phyloP scores from a whole-genome alignment of 345 rosid genomes.

The Raphanus sativus region DNA sequence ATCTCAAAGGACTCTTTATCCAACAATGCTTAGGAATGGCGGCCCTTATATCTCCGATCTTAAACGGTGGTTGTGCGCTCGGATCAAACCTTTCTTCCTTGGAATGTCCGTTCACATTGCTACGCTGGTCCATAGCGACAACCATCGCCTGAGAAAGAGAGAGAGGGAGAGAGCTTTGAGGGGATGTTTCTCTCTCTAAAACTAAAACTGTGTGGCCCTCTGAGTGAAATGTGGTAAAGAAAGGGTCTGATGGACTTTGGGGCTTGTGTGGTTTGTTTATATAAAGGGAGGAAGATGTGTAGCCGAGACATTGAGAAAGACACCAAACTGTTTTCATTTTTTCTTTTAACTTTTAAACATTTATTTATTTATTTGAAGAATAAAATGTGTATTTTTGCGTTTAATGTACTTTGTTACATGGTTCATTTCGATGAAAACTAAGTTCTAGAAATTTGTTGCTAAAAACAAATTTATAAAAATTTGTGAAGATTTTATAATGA shows the following conservation, averaged over 20 bases:
- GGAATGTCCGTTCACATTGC: constrained; percentile 18
- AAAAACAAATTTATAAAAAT: not conserved
- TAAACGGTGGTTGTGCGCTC: constrained; percentile 64
- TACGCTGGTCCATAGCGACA: constrained; percentile 35
- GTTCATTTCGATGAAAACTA: not conserved
- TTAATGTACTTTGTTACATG: not conserved
- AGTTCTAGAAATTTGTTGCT: constrained; percentile 1
- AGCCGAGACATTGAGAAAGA: not conserved
- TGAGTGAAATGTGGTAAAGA: constrained; percentile 34
- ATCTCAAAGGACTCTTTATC: constrained; percentile 67
- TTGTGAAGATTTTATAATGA: too few species aligned
- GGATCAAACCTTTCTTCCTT: constrained; percentile 51
- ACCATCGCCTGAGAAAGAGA: constrained; percentile 32
- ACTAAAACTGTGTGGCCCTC: not conserved
- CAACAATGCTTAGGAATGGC: constrained; percentile 82
- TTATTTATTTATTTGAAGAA: constrained; percentile 7
- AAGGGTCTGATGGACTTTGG: constrained; percentile 26
- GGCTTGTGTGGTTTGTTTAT: constrained; percentile 29
- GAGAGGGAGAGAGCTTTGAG: not conserved
- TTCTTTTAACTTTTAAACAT: not conserved
- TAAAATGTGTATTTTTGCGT: not conserved
- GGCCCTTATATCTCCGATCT: constrained; percentile 62
- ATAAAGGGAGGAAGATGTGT: constrained; percentile 29
- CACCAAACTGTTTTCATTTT: not conserved
- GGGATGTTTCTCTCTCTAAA: not conserved